A percentile compares a stretch with the other conserved stretches of the same genome.
phyloP scores from a whole-genome alignment of 2,329 filamentous ascomycete species.

The Aspergillus cejpii region DNA sequence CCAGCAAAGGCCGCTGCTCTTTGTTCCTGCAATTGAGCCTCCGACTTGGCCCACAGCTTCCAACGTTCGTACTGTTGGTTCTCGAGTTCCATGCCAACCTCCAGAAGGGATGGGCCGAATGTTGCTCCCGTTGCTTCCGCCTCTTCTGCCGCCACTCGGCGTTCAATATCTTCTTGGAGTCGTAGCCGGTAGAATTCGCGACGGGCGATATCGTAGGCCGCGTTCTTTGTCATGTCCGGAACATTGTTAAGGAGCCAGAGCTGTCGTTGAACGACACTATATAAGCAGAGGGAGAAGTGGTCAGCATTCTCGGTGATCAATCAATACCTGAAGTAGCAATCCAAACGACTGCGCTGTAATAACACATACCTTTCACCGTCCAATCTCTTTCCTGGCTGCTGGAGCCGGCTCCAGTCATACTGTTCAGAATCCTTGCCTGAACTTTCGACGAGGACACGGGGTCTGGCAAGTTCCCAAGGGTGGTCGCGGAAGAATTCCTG shows the following conservation, averaged over 20 bases:
- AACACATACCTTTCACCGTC: slow-evolving; percentile 71
- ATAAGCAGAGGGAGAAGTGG: slow-evolving; percentile 3
- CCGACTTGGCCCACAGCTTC: slow-evolving; percentile 67
- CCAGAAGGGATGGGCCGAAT: slow-evolving; percentile 70
- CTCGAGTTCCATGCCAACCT: slow-evolving; percentile 77
- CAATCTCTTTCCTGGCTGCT: slow-evolving; percentile 67
- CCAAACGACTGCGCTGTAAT: not conserved
- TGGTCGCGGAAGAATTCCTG: slow-evolving; percentile 84
- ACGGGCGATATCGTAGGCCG: slow-evolving; percentile 80
- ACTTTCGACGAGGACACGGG: slow-evolving; percentile 74
- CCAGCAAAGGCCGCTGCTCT: slow-evolving; percentile 41
- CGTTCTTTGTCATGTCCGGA: slow-evolving; percentile 51
- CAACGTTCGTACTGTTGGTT: slow-evolving; percentile 72
- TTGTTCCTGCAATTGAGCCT: slow-evolving; percentile 47
- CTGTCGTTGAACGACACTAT: slow-evolving; percentile 86
- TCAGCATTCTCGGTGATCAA: slow-evolving; percentile 14
- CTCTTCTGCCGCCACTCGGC: slow-evolving; percentile 79
- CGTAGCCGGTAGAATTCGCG: slow-evolving; percentile 85
- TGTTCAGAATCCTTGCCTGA: slow-evolving; percentile 72
- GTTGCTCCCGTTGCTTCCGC: slow-evolving; percentile 77
- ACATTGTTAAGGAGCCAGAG: slow-evolving; percentile 69
- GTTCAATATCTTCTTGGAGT: slow-evolving; percentile 73
- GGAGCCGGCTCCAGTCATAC: slow-evolving; percentile 72
- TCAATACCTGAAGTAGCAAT: not conserved
- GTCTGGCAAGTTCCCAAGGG: slow-evolving; percentile 92